Evolutionary conservation across 75 land plant genomes (phyloP), one percentile per base, ranked within the genome.

Genomic region (Larix kaempferi): DNA sequence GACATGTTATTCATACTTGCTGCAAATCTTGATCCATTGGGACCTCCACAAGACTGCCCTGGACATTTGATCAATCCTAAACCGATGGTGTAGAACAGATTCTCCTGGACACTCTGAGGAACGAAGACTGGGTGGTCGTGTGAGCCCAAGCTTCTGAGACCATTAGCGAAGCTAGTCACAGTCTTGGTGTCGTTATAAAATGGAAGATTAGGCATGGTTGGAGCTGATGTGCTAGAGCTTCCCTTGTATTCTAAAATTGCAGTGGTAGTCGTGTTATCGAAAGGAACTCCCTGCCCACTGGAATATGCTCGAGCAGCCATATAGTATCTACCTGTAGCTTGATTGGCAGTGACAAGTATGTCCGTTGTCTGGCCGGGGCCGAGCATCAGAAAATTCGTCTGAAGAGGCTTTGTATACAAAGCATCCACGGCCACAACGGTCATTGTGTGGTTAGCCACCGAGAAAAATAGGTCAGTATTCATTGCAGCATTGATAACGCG

Each of bases 81-180:
- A 8, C 95, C 95, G 3, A 92, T 84, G 2, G 90, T 86, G 77
- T 90, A 88, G 79, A 90, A 79, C 17, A 92, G 79, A 25, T 75
- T 59, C 61, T 62, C 74, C 76, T 91, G 89, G 44, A 91, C 86
- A 1, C 44, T 80, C 58, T 77, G 80, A 14, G 93, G 93, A 25
- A 89, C 91, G 19, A 78, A 73, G 1, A 85, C 86, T 12, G 91
- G 89, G 77, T 82, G 86, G 29, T 89, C 84, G 2, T 76, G 56
- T 21, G 73, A 87, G 22, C 83, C 86, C 25, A 87, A 54, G 86
- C 91, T 87, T 3, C 84, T 75, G 15, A 86, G 74, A 21, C 78
- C 64, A 15, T 60, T 55, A 4, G 80, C 73, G 78, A 79, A 85
- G 39, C 80, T 78, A 13, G 79, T 58, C 1, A 81, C 87, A 37